Conservation (phyloP, 2,329 filamentous ascomycete genomes). For the Pyrenochaeta sp. region DNA sequence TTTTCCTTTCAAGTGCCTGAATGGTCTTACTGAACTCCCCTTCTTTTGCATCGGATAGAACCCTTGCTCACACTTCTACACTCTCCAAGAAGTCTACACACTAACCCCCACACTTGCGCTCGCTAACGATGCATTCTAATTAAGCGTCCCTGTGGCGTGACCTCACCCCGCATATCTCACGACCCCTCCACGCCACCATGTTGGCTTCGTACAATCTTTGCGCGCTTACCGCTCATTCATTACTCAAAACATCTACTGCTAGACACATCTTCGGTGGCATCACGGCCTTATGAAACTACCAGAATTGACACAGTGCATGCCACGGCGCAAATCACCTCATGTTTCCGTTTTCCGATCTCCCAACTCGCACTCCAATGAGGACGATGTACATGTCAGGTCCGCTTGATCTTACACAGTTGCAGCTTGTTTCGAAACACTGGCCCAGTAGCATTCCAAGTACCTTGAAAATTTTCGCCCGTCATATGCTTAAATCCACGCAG, state of each 20-base stretch:
- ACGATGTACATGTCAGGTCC: not conserved
- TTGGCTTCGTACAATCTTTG: not conserved
- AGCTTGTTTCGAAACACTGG: not conserved
- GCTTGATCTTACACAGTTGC: not conserved
- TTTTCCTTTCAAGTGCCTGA: not conserved
- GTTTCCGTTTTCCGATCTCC: not conserved
- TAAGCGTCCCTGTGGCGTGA: conserved; percentile 28
- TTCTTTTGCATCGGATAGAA: not conserved
- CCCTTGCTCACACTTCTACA: not conserved
- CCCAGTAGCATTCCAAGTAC: not conserved
- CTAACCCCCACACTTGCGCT: conserved; percentile 12
- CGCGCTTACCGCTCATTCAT: conserved; percentile 10
- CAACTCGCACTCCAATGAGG: not conserved
- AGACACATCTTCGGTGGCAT: not conserved
- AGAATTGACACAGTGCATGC: not conserved
- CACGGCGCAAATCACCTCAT: not conserved
- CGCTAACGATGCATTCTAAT: conserved; percentile 23
- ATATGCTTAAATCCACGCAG: conserved; percentile 8
- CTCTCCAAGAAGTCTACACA: not conserved
- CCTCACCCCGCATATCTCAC: conserved; percentile 34
- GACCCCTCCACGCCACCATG: conserved; percentile 1
- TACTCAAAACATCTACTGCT: not conserved
- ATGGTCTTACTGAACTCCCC: too few relatives aligned
- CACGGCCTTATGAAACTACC: not conserved
- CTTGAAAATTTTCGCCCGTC: conserved; percentile 1